Evolutionary conservation across 306 rosid species (phyloP), one percentile per base, ranked within the genome.

Genomic region (Dalbergia cultrata): DNA sequence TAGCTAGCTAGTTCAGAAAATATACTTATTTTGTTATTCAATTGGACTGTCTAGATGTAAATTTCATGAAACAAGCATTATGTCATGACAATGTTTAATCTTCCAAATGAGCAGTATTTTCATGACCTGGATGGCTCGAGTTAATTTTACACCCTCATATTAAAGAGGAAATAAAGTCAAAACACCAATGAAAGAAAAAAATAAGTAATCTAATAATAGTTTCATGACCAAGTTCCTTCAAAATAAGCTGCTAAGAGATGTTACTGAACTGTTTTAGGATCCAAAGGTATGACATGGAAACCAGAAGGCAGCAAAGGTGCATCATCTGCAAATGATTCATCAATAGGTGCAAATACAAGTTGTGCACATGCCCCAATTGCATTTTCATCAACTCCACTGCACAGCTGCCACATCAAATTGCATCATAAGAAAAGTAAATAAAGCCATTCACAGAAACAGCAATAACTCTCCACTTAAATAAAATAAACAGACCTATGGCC

Each of bases 291-390:
- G 86, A 93, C 89, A 8, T 92, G 94, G 80, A 93, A 93, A 41
- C 98, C 98, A 58, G 98, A 93, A 44, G 98, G 97, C 34, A 91
- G 83, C 26, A 91, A 52, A 13, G 89, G 91, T 63, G 94, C 98
- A 78, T 93, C 98, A 86, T 93, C 94, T 8, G 93, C 94, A 83
- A 93, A 93, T 5, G 97, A 88, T 84, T 93, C 97, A 82, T 93
- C 97, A n/a, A 93, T 93, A 50, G 98, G 93, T 5, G 98, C 98
- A 87, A 93, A 93, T 13, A 91, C 97, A 66, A 93, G 94, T 76
- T 93, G 94, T 66, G 98, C 97, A 75, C 94, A 93, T 19, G 94
- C 78, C 67, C 97, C 98, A 58, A 88, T 86, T 22, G 97, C 89
- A 80, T 84, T 93, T 77, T 91, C 98, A 80, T 93, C 97, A 21